These are phyloP conservation scores for Chaetomium tenue DNA, from an alignment of 495 filamentous ascomycete genomes.

Conservation along the genomic window DNA sequence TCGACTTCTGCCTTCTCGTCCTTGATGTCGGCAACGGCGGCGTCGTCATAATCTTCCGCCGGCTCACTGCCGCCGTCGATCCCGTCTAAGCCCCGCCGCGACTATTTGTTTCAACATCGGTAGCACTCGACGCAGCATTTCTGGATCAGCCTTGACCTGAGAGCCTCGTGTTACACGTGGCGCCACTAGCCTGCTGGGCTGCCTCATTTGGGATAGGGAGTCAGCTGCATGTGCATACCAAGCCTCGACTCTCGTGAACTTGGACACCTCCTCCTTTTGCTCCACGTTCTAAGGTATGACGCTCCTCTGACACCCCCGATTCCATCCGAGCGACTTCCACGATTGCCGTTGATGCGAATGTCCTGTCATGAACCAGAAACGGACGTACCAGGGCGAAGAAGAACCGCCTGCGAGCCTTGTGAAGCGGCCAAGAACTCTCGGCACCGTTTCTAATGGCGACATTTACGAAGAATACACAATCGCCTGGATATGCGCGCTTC, in stretches of 20 bases:
- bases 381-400: conserved; percentile 12
- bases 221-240: not conserved
- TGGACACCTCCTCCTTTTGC: not conserved
- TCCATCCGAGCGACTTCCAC: conserved; percentile 5
- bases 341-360: conserved; percentile 13
- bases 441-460: conserved; percentile 6
- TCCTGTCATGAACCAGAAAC: conserved; percentile 11
- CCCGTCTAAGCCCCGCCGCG: too few relatives aligned
- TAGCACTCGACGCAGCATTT: too few relatives aligned
- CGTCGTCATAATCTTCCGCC: too few relatives aligned
- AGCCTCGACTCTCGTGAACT: not conserved
- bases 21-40: too few relatives aligned
- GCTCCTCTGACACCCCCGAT: conserved; percentile 5
- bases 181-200: not conserved
- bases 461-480: conserved; percentile 18
- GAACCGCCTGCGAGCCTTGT: conserved; percentile 8
- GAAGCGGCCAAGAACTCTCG: conserved; percentile 14
- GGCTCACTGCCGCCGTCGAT: too few relatives aligned
- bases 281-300: not conserved
- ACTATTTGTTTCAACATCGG: too few relatives aligned
- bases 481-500: conserved; percentile 22
- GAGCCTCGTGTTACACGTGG: not conserved
- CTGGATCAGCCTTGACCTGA: not conserved
- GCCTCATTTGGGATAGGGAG: not conserved
- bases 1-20: too few relatives aligned